Base-by-base conservation (phyloP, 257 asterid species). In the Solanum chaucha region DNA sequence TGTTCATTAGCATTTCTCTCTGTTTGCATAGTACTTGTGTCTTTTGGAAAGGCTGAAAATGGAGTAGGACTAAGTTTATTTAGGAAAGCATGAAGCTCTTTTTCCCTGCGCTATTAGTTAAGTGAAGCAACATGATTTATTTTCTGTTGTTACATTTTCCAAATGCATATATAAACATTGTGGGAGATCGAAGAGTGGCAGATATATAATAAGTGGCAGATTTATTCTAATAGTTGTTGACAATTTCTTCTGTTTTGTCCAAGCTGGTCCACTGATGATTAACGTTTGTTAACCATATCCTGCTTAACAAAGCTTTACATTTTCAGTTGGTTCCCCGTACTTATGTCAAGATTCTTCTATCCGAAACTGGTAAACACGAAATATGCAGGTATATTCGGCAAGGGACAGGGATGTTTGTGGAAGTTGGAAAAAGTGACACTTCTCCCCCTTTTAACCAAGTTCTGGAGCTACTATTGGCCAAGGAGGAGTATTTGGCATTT, bases 401-500 rank as follows among this genome's bases (percentile, higher is more conserved):
- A 90, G 98, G 88, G 38, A 92, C 93, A 89, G 98, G 88, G 41
- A 93, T 94, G 97, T 92, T 94, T 87, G 96, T 95, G 90, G 95
- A 94, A 90, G 97, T 97, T 85, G 99, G 99, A 58, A 95, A 94
- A 88, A 86, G 95, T 87, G 92, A 89, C 11, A 89, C 88, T 71
- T 97, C 99, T 74, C 94, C 93, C 84, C 93, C 98, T 58, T 94
- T 97, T 86, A 88, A 92, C 88, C 89, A 84, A 65, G 83, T 95
- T 86, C 91, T 97, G 91, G 94, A 94, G 87, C 87, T 86, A 46
- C 90, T 97, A 86, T 88, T 85, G 84, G 92, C 94, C 88, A 90
- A 92, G 70, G 91, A 87, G 26, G 98, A 97, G 90, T 91, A 94
- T 92, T 88, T 97, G 91, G 99, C 98, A 61, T 95, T 97, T 91